Percentiles rank a stretch among this genome's conserved stretches.
phyloP scores from a whole-genome alignment of 768 basidiomycete genomes.

The Kwoniella sp. region DNA sequence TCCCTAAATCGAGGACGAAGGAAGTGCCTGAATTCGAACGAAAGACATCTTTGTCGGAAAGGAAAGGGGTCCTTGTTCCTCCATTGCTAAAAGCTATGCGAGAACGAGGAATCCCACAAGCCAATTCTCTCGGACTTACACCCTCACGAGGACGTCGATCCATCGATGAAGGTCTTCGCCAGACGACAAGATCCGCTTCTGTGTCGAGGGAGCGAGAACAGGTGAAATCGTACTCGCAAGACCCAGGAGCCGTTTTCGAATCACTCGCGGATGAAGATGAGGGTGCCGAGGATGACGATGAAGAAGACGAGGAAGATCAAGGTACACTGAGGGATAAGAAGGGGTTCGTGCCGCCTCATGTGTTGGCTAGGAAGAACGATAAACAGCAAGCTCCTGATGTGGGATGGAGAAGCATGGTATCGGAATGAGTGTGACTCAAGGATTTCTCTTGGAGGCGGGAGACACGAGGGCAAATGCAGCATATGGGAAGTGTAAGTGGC shows the following conservation, averaged over 20 bases:
- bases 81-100: conserved; percentile 48
- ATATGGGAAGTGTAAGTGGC: too few relatives aligned
- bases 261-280: conserved; percentile 37
- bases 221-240: conserved; percentile 35
- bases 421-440: conserved; percentile 8
- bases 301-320: conserved; percentile 33
- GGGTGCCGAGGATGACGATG: conserved; percentile 31
- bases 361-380: conserved; percentile 34
- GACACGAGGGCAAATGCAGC: too few relatives aligned
- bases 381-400: conserved; percentile 26
- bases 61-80: conserved; percentile 48
- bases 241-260: conserved; percentile 52
- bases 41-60: conserved; percentile 50
- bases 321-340: conserved; percentile 41
- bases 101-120: conserved; percentile 26
- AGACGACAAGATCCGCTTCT: conserved; percentile 25
- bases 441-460: too few relatives aligned
- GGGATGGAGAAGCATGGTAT: conserved; percentile 46
- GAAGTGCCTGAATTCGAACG: conserved; percentile 35
- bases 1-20: conserved; percentile 24
- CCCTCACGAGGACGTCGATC: conserved; percentile 12
- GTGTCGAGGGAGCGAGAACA: conserved; percentile 41
- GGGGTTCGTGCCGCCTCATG: conserved; percentile 53
- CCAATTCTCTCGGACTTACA: conserved; percentile 32
- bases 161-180: background rate